phyloP scores from a whole-genome alignment of 2,329 filamentous ascomycete species.

The Colletotrichum liaoningense region DNA sequence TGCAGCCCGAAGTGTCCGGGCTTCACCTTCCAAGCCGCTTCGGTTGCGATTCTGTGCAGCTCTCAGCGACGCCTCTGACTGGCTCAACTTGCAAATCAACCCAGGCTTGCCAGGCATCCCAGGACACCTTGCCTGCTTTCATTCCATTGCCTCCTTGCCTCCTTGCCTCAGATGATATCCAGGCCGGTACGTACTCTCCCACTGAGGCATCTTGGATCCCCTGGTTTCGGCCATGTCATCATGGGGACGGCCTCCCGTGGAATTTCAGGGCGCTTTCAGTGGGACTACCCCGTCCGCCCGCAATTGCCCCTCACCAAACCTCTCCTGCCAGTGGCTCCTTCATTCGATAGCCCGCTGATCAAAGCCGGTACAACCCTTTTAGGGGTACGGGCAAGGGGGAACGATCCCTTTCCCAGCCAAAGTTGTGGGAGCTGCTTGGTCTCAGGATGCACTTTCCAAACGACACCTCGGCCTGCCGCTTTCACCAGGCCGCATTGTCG shows the following conservation, averaged over 20 bases:
- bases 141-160: not conserved
- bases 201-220: conserved; percentile 19
- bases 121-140: not conserved
- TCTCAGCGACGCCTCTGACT: conserved; percentile 25
- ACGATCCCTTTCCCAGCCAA: conserved; percentile 22
- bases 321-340: conserved; percentile 26
- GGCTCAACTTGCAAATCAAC: conserved; percentile 2
- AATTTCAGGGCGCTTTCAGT: conserved; percentile 37
- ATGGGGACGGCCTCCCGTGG: conserved; percentile 29
- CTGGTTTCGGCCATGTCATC: conserved; percentile 37
- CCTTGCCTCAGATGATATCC: not conserved
- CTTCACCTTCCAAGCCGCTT: conserved; percentile 38
- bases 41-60: conserved; percentile 37
- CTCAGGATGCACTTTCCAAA: conserved; percentile 1
- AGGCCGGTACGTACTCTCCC: not conserved
- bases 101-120: not conserved
- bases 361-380: conserved; percentile 10
- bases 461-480: not conserved
- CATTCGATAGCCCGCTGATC: conserved; percentile 28
- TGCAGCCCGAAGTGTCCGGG: conserved; percentile 36
- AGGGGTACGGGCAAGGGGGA: conserved; percentile 5
- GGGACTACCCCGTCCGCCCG: conserved; percentile 33
- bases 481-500: not conserved
- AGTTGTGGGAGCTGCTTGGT: not conserved
- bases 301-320: conserved; percentile 31